Percentiles rank a stretch among this genome's conserved stretches.
Conservation (phyloP, 1,284 basidiomycete species). For the Butyriboletus appendiculatus region DNA sequence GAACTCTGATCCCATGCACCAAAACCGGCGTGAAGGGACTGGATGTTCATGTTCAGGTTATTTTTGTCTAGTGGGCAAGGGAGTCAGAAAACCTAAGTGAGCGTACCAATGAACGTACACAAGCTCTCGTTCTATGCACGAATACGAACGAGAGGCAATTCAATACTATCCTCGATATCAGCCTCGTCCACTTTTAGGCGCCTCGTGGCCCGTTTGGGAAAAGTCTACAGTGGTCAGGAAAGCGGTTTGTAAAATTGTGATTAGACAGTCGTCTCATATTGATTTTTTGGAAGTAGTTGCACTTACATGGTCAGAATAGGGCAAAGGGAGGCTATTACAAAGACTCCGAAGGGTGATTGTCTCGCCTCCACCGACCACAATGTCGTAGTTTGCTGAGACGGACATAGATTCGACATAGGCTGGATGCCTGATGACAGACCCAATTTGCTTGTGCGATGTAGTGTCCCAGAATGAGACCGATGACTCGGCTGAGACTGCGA, state of each 20-base stretch:
- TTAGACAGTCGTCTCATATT: background rate
- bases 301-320: constrained; percentile 7
- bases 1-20: too few relatives aligned
- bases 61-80: too few relatives aligned
- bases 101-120: background rate
- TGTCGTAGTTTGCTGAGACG: constrained; percentile 8
- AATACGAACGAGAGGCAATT: background rate
- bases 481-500: background rate
- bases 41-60: too few relatives aligned
- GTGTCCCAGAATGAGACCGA: background rate
- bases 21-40: too few relatives aligned
- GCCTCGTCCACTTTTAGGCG: background rate
- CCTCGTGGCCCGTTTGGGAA: too few relatives aligned
- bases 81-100: too few relatives aligned
- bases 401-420: too few relatives aligned
- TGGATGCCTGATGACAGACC: background rate
- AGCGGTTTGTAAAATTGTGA: background rate
- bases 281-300: background rate
- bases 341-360: background rate
- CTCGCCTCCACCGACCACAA: constrained; percentile 1
- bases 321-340: background rate
- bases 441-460: background rate
- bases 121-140: constrained; percentile 7
- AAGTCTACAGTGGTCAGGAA: too few relatives aligned
- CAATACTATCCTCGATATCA: constrained; percentile 1